Conservation (phyloP, 352 stramenopile genomes). For the Stramenopiles sp. region DNA sequence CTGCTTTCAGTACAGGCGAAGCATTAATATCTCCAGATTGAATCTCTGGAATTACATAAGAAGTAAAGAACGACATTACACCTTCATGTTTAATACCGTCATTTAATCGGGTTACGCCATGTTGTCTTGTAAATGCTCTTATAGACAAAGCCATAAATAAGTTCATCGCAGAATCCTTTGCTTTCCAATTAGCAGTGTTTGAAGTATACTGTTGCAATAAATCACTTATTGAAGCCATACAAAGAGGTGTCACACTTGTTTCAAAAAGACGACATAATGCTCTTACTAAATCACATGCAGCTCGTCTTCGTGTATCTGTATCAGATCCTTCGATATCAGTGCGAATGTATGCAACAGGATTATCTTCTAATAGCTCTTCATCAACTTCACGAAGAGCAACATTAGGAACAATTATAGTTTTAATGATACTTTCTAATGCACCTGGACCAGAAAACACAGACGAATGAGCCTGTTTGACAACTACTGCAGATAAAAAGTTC, state of each 20-base stretch:
- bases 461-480: constrained; percentile 62
- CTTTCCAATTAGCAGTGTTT: constrained; percentile 14
- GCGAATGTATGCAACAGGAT: constrained; percentile 85
- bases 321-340: constrained; percentile 88
- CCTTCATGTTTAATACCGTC: constrained; percentile 48
- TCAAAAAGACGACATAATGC: constrained; percentile 75
- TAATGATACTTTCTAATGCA: constrained; percentile 45
- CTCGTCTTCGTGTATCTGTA: constrained; percentile 65
- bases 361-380: constrained; percentile 87
- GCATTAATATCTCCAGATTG: constrained; percentile 16
- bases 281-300: constrained; percentile 63
- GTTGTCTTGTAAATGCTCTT: constrained; percentile 45
- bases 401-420: constrained; percentile 85
- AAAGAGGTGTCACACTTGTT: constrained; percentile 21
- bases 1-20: constrained; percentile 61
- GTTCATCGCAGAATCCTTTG: constrained; percentile 26
- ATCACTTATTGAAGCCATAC: constrained; percentile 9
- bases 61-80: constrained; percentile 80
- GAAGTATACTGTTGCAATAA: constrained; percentile 15
- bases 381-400: constrained; percentile 69
- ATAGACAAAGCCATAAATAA: constrained; percentile 76
- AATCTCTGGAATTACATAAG: constrained; percentile 60
- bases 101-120: constrained; percentile 75
- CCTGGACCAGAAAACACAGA: constrained; percentile 30
- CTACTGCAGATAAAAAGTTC: constrained; percentile 77